These are phyloP conservation scores for Sarocladium brachiariae DNA, from an alignment of 2,329 filamentous ascomycete genomes.

Conservation along the genomic window DNA sequence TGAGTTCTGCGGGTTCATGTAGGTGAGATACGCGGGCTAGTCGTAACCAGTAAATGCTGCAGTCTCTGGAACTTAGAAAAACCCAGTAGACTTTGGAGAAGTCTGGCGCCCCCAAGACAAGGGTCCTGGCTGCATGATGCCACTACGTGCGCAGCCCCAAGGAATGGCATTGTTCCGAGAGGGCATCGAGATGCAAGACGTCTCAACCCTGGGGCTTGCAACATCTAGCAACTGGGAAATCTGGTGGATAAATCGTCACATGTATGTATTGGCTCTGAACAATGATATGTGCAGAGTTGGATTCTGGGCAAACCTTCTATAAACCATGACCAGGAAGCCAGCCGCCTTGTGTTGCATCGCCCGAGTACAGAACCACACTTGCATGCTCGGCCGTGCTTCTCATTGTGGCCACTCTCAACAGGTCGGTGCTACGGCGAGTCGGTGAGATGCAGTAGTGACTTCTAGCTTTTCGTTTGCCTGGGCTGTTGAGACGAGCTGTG, in stretches of 20 bases:
- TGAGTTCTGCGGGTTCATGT: constrained; percentile 8
- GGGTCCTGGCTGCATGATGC: background rate
- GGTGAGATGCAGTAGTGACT: constrained; percentile 4
- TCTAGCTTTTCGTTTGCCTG: background rate
- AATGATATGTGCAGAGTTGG: background rate
- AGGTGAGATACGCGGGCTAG: constrained; percentile 6
- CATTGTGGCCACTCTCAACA: background rate
- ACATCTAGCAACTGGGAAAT: background rate
- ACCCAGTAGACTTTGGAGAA: background rate
- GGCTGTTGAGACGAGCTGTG: background rate
- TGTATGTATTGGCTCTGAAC: background rate
- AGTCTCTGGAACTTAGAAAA: background rate
- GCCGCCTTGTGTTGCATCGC: background rate
- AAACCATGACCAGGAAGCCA: background rate
- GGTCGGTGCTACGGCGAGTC: background rate
- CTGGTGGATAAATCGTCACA: background rate
- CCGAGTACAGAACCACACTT: background rate
- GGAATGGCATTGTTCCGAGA: constrained; percentile 2
- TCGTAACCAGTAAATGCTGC: background rate
- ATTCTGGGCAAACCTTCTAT: too few relatives aligned
- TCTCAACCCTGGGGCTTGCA: background rate
- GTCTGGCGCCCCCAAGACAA: background rate
- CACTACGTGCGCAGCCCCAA: constrained; percentile 5
- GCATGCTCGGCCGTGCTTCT: background rate
- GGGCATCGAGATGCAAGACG: constrained; percentile 4